phyloP scores from a whole-genome alignment of 2,329 filamentous ascomycete species.

The Aureobasidium sp. region DNA sequence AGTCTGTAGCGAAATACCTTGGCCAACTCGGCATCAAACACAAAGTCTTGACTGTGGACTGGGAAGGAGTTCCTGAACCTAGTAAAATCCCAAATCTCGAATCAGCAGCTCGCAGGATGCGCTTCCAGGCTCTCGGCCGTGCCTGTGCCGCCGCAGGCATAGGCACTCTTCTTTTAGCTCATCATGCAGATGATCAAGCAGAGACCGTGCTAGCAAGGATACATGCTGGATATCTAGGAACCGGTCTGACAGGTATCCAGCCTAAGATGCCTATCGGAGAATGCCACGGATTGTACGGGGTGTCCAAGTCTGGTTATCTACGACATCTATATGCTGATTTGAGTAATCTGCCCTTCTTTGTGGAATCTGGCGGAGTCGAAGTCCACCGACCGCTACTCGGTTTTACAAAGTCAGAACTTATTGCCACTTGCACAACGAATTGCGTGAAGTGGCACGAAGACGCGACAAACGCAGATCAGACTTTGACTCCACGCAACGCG shows the following conservation, averaged over 20 bases:
- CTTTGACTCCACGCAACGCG: slow-evolving; percentile 72
- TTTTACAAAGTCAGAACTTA: slow-evolving; percentile 65
- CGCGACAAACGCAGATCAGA: slow-evolving; percentile 68
- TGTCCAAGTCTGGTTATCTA: slow-evolving; percentile 38
- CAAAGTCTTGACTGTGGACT: slow-evolving; percentile 27
- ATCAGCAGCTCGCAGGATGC: slow-evolving; percentile 60
- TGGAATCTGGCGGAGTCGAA: slow-evolving; percentile 47
- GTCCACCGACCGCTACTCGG: slow-evolving; percentile 61
- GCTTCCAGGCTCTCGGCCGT: slow-evolving; percentile 63
- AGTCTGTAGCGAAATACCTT: slow-evolving; percentile 40
- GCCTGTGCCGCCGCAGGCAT: slow-evolving; percentile 48
- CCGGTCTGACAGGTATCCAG: slow-evolving; percentile 65
- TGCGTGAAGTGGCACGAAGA: slow-evolving; percentile 74
- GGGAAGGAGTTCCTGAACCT: slow-evolving; percentile 29
- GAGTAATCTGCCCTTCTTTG: not conserved
- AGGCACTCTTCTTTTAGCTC: slow-evolving; percentile 63
- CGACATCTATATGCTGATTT: not conserved
- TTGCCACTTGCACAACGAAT: slow-evolving; percentile 63
- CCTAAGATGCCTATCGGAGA: slow-evolving; percentile 66
- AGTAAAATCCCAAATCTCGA: slow-evolving; percentile 59
- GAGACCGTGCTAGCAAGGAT: slow-evolving; percentile 83
- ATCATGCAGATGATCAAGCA: slow-evolving; percentile 84
- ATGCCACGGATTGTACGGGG: slow-evolving; percentile 65
- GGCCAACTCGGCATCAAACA: slow-evolving; percentile 31
- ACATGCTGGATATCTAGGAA: slow-evolving; percentile 54